Base-by-base conservation (phyloP, 2,329 filamentous ascomycete genomes). In the Leptoxyphium fumago region DNA sequence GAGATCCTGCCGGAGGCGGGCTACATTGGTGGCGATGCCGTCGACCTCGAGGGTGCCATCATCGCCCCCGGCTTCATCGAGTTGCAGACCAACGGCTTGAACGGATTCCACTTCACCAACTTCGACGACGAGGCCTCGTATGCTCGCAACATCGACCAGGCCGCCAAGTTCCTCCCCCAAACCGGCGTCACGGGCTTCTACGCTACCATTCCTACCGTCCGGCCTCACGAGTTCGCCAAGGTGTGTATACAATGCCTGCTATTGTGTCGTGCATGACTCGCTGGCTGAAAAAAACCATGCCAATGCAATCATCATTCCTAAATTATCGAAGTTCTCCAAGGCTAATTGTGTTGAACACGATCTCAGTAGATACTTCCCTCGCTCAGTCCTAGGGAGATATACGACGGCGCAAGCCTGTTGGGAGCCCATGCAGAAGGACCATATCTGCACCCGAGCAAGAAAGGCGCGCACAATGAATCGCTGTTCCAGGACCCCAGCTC, bases 351-450 rank as follows among this genome's bases (percentile, higher is more conserved):
- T 26, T 7, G 21, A 26, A 36, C 32, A 3, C 32, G 15, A 36
- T 36, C 32, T 3, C 48, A 68, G 45, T 51, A 58, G 69, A 68
- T 72, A 34, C 62, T 75, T 3, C 70, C 72, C 1, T 64, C 60
- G 17, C 60, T 74, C 2, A 54, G 50, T 17, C 70, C 72, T 11
- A 61, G 64, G 17, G 52, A 61, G 10, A 64, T 69, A 41, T 46
- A 60, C 9, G 50, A 55, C 11, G 64, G 64, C 4, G 72, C 73
- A n/a, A 64, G 67, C 14, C 61, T 75, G 5, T 64, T 75, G 1
- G 73, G 73, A 28, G 71, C 71, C n/a, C 73, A 76, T 51, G 64
- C 65, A 14, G 73, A 76, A 64, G 73, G 73, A 2, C 73, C 73
- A 7, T 75, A 72, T 51, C 65, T 77, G 5, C 64, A 69, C 46